Percentiles rank a stretch among this genome's conserved stretches.
Conservation (phyloP, 345 rosid genomes). For the Draba incana region DNA sequence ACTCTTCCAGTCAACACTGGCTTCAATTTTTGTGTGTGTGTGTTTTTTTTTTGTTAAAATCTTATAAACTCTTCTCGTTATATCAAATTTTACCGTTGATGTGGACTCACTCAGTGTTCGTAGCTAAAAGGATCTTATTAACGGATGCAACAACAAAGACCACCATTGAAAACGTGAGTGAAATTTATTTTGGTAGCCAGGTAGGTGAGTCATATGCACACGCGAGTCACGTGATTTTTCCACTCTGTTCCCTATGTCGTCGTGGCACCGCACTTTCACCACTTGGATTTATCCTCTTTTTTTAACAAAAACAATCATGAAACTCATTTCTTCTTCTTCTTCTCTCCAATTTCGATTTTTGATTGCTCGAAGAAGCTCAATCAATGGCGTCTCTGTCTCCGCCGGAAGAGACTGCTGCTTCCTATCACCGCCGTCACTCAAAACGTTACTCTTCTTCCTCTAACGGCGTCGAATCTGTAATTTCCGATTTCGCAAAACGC, state of each 20-base stretch:
- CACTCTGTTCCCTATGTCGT: slow-evolving; percentile 26
- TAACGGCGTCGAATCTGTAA: slow-evolving; percentile 29
- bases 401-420: slow-evolving; percentile 31
- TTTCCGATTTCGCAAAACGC: slow-evolving; percentile 38
- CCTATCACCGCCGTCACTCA: slow-evolving; percentile 38
- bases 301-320: neutral
- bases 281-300: slow-evolving; percentile 29
- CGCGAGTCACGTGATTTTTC: slow-evolving; percentile 34
- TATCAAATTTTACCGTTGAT: neutral
- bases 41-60: neutral
- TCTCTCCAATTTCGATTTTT: neutral
- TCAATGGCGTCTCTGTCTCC: slow-evolving; percentile 47
- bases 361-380: neutral
- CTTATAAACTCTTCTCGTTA: neutral
- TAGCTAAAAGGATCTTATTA: neutral
- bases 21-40: neutral
- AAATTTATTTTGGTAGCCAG: slow-evolving; percentile 16
- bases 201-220: slow-evolving; percentile 27
- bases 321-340: neutral
- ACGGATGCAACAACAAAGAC: neutral
- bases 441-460: slow-evolving; percentile 16
- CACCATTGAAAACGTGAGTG: slow-evolving; percentile 40
- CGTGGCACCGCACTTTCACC: slow-evolving; percentile 42
- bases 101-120: neutral
- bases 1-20: neutral